A percentile compares a stretch with the other conserved stretches of the same genome.
Conservation (phyloP, 805 yeast genomes). For the Candida schatavii region DNA sequence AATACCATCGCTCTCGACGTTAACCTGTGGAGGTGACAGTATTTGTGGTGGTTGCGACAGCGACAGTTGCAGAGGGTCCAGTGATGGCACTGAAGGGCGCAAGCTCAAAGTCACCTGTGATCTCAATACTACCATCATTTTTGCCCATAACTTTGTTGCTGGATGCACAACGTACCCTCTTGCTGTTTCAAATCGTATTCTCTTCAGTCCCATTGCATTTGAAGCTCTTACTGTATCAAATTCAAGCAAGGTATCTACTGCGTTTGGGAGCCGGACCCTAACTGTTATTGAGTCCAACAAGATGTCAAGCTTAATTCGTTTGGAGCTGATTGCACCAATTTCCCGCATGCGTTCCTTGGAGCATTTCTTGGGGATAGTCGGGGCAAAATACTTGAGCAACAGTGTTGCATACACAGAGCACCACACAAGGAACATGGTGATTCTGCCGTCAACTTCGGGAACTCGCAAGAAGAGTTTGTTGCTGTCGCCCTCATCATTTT, state of each 20-base stretch:
- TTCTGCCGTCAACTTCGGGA: constrained; percentile 37
- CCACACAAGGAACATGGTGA: constrained; percentile 42
- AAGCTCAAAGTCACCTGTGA: background rate
- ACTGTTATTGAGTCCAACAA: constrained; percentile 32
- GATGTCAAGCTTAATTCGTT: constrained; percentile 28
- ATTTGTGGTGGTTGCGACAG: background rate
- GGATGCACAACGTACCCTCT: constrained; percentile 53
- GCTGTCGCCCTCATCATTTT: constrained; percentile 16
- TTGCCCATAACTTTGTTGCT: constrained; percentile 40
- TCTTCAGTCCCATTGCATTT: constrained; percentile 25
- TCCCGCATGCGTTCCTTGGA: constrained; percentile 21
- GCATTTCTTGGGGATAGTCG: constrained; percentile 27
- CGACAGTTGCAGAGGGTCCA: no score
- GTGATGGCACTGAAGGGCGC: background rate
- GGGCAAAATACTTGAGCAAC: constrained; percentile 30
- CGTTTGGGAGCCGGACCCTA: constrained; percentile 44
- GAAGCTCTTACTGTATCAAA: constrained; percentile 29
- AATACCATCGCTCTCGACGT: constrained; percentile 32
- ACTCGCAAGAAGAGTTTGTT: constrained; percentile 25
- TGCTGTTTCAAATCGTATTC: constrained; percentile 29
- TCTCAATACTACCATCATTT: constrained; percentile 30
- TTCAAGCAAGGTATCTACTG: constrained; percentile 48
- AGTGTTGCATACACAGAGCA: constrained; percentile 38
- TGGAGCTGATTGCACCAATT: constrained; percentile 10
- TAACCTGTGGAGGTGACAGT: background rate